phyloP scores from a whole-genome alignment of 805 yeast species.

The Komagataella ulmi region DNA sequence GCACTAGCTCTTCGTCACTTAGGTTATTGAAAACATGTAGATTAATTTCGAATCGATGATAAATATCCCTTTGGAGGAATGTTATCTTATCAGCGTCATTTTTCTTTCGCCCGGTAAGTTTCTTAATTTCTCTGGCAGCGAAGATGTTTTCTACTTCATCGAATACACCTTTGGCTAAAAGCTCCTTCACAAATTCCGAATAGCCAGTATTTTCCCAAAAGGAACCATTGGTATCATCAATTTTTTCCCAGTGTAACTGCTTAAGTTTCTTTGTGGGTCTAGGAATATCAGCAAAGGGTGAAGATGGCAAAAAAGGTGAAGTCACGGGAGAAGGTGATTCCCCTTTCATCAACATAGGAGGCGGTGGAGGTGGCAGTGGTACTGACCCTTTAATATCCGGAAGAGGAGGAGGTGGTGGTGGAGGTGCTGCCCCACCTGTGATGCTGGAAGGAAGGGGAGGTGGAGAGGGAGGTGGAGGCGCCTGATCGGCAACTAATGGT shows the following conservation, averaged over 20 bases:
- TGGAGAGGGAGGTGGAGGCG: conserved; percentile 19
- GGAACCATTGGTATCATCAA: conserved; percentile 73
- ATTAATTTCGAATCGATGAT: conserved; percentile 93
- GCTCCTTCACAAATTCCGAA: conserved; percentile 42
- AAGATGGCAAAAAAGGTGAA: conserved; percentile 13
- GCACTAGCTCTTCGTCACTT: conserved; percentile 52
- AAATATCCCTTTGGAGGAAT: conserved; percentile 68
- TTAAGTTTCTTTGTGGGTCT: conserved; percentile 71
- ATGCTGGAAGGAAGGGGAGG: conserved; percentile 18
- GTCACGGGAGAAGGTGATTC: conserved; percentile 5
- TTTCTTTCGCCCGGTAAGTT: conserved; percentile 30
- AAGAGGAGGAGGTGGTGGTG: conserved; percentile 19
- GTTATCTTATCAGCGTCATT: conserved; percentile 43
- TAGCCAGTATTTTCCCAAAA: conserved; percentile 71
- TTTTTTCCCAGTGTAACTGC: conserved; percentile 94
- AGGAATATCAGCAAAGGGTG: conserved; percentile 37
- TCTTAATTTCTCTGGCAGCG: conserved; percentile 65
- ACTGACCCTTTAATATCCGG: conserved; percentile 14
- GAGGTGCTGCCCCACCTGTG: conserved; percentile 6
- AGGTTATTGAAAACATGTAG: conserved; percentile 60
- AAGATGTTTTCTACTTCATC: conserved; percentile 77
- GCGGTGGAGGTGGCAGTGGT: conserved; percentile 20
- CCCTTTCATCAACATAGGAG: conserved; percentile 6
- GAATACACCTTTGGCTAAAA: conserved; percentile 67
- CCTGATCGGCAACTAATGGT: conserved; percentile 6